Evolutionary conservation across 1,284 basidiomycete species (phyloP).

Genomic region (Papiliotrema terrestris): DNA sequence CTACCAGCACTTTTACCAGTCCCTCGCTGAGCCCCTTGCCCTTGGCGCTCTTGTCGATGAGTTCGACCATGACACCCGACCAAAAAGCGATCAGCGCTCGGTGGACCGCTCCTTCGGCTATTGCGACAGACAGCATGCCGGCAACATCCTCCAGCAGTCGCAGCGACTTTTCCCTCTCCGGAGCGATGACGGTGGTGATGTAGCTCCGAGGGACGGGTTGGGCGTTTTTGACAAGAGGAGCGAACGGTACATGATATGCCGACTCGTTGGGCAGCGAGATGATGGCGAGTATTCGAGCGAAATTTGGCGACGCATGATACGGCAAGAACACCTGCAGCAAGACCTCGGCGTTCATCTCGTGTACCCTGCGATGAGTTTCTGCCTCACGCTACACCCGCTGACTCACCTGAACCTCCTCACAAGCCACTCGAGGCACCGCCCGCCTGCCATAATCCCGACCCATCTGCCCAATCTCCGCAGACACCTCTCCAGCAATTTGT

Average conservation of each 20-base stretch:
- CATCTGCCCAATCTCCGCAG: slow-evolving; percentile 71
- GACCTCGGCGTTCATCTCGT: slow-evolving; percentile 87
- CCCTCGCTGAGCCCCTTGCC: slow-evolving; percentile 35
- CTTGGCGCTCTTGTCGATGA: slow-evolving; percentile 56
- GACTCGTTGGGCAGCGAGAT: slow-evolving; percentile 59
- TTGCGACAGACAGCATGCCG: slow-evolving; percentile 58
- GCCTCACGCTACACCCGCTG: neutral
- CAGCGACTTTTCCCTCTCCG: slow-evolving; percentile 59
- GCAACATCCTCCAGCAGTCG: slow-evolving; percentile 59
- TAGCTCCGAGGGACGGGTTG: slow-evolving; percentile 68
- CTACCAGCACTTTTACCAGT: slow-evolving; percentile 46
- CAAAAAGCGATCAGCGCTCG: slow-evolving; percentile 81
- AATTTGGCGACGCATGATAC: slow-evolving; percentile 92
- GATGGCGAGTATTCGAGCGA: slow-evolving; percentile 87
- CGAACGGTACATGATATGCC: slow-evolving; percentile 55
- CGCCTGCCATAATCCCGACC: slow-evolving; percentile 74
- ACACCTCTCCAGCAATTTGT: slow-evolving; percentile 53
- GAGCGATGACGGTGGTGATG: slow-evolving; percentile 61
- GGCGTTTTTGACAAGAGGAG: slow-evolving; percentile 69
- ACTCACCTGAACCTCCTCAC: slow-evolving; percentile 83
- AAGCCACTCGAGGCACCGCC: slow-evolving; percentile 93
- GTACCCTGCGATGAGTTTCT: slow-evolving; percentile 58
- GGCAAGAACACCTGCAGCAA: slow-evolving; percentile 82
- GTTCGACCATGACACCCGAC: slow-evolving; percentile 74
- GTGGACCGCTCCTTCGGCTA: slow-evolving; percentile 59